Evolutionary conservation across 352 stramenopile genomes (phyloP).

Genomic region (Globisporangium spiculum): DNA sequence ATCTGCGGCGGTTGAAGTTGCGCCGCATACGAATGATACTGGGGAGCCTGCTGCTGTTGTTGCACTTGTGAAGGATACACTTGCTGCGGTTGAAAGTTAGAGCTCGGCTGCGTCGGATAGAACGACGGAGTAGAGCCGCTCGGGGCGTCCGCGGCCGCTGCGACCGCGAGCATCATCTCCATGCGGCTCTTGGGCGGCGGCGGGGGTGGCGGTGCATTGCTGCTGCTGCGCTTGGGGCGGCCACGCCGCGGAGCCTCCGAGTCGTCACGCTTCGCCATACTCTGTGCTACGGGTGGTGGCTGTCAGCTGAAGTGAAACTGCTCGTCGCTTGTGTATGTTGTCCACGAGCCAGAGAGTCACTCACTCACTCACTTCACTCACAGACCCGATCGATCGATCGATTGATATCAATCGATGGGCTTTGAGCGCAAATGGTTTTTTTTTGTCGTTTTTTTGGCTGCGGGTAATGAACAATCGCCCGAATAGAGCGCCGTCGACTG

Average conservation of each 20-base stretch:
- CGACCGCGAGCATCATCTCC: conserved; percentile 43
- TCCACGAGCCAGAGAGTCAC: not conserved
- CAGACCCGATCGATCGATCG: no score
- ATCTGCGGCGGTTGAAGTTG: conserved; percentile 11
- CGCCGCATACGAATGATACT: conserved; percentile 2
- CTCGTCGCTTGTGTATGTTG: not conserved
- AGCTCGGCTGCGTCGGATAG: conserved; percentile 7
- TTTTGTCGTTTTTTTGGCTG: not conserved
- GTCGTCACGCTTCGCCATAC: conserved; percentile 42
- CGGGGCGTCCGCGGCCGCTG: conserved; percentile 3
- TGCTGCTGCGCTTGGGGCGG: conserved; percentile 27
- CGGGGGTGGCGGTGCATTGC: conserved; percentile 2
- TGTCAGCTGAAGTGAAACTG: not conserved
- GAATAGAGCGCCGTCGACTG: not conserved
- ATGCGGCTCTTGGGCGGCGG: conserved; percentile 38
- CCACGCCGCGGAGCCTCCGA: conserved; percentile 32
- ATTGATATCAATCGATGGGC: not conserved
- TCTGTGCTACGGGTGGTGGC: not conserved
- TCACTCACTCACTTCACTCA: not conserved
- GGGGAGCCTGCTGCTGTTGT: not conserved
- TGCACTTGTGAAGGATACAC: conserved; percentile 5
- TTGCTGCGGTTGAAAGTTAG: conserved; percentile 4
- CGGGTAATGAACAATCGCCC: not conserved
- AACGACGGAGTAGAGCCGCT: not conserved
- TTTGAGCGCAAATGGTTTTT: not conserved